Conservation (phyloP, 2,329 filamentous ascomycete species). For the Myrmaecium sp. region DNA sequence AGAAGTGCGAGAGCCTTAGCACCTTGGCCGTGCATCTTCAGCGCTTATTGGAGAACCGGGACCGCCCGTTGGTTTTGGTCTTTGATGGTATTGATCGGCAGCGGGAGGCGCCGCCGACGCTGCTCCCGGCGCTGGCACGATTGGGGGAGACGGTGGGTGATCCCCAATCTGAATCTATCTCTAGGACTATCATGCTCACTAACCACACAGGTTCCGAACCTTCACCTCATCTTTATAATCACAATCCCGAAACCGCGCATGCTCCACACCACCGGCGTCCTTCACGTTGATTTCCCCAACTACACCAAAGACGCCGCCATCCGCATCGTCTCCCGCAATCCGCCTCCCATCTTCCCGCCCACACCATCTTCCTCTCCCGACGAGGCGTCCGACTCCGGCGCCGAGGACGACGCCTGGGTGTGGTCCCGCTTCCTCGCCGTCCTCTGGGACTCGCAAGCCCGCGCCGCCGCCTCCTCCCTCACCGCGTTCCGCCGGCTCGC, state of each 20-base stretch:
- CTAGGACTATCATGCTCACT: neutral
- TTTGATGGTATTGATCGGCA: conserved; percentile 79
- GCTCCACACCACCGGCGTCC: conserved; percentile 51
- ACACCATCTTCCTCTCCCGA: conserved; percentile 25
- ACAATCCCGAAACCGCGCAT: conserved; percentile 52
- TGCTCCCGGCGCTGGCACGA: conserved; percentile 66
- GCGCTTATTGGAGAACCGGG: conserved; percentile 38
- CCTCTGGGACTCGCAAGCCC: conserved; percentile 73
- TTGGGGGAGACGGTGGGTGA: conserved; percentile 59
- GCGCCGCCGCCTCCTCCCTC: conserved; percentile 64
- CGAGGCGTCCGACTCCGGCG: conserved; percentile 28
- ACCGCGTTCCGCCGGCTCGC: conserved; percentile 55
- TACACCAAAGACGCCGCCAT: conserved; percentile 72
- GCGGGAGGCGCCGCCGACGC: conserved; percentile 58
- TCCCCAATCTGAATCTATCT: conserved; percentile 1
- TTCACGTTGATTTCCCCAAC: conserved; percentile 67
- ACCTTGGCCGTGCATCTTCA: conserved; percentile 57
- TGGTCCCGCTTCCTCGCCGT: conserved; percentile 70
- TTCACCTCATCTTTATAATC: conserved; percentile 63
- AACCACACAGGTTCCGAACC: conserved; percentile 48
- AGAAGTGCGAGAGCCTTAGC: conserved; percentile 65
- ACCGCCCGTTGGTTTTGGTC: conserved; percentile 56
- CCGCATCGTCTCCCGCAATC: conserved; percentile 46
- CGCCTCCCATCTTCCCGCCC: conserved; percentile 29
- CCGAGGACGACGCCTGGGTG: conserved; percentile 47